Percentiles rank a stretch among this genome's conserved stretches.
Conservation (phyloP, 805 yeast species). For the Candida khao-thaluensis region DNA sequence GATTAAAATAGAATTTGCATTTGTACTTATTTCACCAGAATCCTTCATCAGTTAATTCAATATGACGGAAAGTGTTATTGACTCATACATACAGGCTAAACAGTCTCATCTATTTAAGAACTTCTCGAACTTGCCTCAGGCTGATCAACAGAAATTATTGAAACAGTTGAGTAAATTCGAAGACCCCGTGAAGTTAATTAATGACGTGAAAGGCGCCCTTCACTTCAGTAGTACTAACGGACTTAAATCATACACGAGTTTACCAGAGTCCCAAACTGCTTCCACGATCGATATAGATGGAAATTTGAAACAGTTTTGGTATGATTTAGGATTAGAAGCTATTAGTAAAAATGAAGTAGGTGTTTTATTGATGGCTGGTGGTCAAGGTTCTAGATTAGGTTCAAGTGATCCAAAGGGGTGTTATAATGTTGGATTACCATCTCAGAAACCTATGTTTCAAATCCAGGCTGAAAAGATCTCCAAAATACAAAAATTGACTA, state of each 20-base stretch:
- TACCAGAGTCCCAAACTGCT: conserved; percentile 49
- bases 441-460: conserved; percentile 81
- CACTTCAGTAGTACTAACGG: conserved; percentile 28
- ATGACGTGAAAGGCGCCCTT: conserved; percentile 49
- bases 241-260: conserved; percentile 38
- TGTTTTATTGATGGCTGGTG: conserved; percentile 94
- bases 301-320: conserved; percentile 39
- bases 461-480: conserved; percentile 86
- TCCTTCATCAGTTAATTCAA: neutral
- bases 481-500: conserved; percentile 60
- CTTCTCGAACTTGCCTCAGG: conserved; percentile 38
- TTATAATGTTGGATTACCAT: conserved; percentile 81
- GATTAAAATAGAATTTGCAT: conserved; percentile 6
- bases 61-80: conserved; percentile 21
- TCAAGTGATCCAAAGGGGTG: conserved; percentile 92
- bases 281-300: conserved; percentile 46
- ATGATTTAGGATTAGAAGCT: conserved; percentile 59
- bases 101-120: conserved; percentile 55
- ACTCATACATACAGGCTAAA: conserved; percentile 43
- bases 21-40: conserved; percentile 7
- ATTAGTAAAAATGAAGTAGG: conserved; percentile 76
- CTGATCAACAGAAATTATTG: conserved; percentile 36
- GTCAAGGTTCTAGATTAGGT: conserved; percentile 96
- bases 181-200: conserved; percentile 41
- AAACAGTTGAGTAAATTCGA: conserved; percentile 41